phyloP scores from a whole-genome alignment of 2,329 filamentous ascomycete species.

The Colletotrichum incanum region DNA sequence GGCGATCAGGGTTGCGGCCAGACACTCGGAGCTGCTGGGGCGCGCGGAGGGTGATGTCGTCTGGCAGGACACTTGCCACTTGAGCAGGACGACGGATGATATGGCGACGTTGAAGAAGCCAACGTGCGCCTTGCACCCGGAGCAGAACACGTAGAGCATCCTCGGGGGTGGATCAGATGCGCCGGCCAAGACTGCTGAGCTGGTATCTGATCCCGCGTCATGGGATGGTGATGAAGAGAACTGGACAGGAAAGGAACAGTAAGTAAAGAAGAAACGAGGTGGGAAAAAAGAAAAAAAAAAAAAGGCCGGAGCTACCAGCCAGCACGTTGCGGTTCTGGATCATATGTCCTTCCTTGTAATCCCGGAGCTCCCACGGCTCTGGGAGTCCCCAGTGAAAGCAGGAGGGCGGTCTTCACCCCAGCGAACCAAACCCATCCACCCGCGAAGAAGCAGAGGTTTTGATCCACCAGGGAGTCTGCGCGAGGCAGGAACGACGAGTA shows the following conservation, averaged over 20 bases:
- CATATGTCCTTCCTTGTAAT: constrained; percentile 67
- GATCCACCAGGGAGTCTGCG: constrained; percentile 13
- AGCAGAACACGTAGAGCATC: constrained; percentile 62
- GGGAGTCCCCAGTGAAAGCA: constrained; percentile 63
- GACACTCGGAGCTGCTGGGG: constrained; percentile 65
- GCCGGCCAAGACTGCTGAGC: constrained; percentile 48
- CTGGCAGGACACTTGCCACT: constrained; percentile 69
- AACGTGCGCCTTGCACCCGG: constrained; percentile 61
- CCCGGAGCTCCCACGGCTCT: constrained; percentile 64
- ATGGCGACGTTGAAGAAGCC: constrained; percentile 64
- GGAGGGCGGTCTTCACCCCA: constrained; percentile 54
- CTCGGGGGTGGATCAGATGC: constrained; percentile 42
- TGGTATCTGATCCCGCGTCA: constrained; percentile 51
- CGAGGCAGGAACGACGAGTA: constrained; percentile 47
- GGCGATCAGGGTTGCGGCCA: constrained; percentile 67
- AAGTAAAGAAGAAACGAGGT: constrained; percentile 13
- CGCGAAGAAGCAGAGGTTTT: constrained; percentile 34
- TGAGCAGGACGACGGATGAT: constrained; percentile 67
- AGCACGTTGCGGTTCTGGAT: constrained; percentile 4
- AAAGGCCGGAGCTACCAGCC: neutral
- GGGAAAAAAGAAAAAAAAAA: neutral
- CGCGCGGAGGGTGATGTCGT: constrained; percentile 46
- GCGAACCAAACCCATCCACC: constrained; percentile 58
- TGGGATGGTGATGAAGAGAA: constrained; percentile 53
- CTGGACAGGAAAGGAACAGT: constrained; percentile 48